Evolutionary conservation across 768 basidiomycete species (phyloP).

Genomic region (Leucosporidium scottii): DNA sequence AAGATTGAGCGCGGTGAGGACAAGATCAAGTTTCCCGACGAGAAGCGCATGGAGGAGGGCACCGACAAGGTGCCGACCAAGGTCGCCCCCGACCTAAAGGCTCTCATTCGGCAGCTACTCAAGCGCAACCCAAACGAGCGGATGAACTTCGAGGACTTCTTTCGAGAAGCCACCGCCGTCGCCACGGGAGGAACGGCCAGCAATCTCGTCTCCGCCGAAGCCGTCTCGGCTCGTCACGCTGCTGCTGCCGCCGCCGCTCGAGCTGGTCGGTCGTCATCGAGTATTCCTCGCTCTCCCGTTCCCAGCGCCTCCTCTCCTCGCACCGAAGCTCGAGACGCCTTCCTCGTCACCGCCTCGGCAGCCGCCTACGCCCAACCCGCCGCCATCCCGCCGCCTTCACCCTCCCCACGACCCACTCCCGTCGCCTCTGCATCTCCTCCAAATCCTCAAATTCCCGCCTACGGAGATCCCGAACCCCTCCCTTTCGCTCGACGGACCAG

Average conservation of each 20-base stretch:
- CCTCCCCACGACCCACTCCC: not conserved
- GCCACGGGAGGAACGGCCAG: conserved; percentile 15
- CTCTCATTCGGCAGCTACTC: conserved; percentile 72
- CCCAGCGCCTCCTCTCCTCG: conserved; percentile 32
- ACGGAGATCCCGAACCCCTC: conserved; percentile 4
- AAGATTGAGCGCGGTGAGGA: conserved; percentile 87
- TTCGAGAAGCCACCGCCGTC: conserved; percentile 44
- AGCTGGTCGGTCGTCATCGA: conserved; percentile 21
- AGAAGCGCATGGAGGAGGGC: conserved; percentile 45
- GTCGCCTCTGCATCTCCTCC: conserved; percentile 1
- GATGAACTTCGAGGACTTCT: conserved; percentile 86
- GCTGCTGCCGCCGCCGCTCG: not conserved
- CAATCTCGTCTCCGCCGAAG: conserved; percentile 12
- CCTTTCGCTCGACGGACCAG: conserved; percentile 2
- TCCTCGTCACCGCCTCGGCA: not conserved
- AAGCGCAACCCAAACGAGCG: conserved; percentile 77
- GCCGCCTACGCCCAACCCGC: not conserved
- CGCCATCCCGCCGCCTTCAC: not conserved
- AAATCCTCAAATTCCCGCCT: conserved; percentile 7
- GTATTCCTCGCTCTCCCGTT: conserved; percentile 38
- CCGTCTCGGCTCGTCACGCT: conserved; percentile 19
- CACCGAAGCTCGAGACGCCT: conserved; percentile 4
- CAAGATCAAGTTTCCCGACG: conserved; percentile 82
- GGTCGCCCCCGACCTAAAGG: conserved; percentile 78
- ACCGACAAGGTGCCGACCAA: conserved; percentile 17